Evolutionary conservation across 23 red algal genomes (phyloP).

Genomic region (Gracilaria domingensis): DNA sequence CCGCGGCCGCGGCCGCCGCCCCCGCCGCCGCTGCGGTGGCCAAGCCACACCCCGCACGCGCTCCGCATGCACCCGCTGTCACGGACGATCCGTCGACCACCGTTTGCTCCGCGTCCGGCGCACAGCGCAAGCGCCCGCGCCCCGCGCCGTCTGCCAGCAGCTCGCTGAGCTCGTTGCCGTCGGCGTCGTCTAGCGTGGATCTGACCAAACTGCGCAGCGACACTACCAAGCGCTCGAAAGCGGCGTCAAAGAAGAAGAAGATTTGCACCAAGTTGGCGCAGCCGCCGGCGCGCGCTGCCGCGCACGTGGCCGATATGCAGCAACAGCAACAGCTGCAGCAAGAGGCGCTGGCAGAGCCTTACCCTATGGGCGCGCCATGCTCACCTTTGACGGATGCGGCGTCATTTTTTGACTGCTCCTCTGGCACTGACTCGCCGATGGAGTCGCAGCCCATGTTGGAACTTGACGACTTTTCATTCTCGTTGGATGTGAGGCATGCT

Average conservation of each 20-base stretch:
- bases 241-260: slow-evolving; percentile 26
- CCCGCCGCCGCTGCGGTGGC: not conserved
- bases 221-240: not conserved
- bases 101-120: not conserved
- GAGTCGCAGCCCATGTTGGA: slow-evolving; percentile 27
- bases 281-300: not conserved
- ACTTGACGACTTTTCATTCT: slow-evolving; percentile 32
- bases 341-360: not conserved
- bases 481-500: slow-evolving; percentile 13
- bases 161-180: not conserved
- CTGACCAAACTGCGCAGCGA: not conserved
- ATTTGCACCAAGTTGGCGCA: not conserved
- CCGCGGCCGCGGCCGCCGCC: not conserved
- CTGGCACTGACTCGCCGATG: not conserved
- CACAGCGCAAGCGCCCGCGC: slow-evolving; percentile 9
- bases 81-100: not conserved
- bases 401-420: slow-evolving; percentile 18
- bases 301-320: not conserved
- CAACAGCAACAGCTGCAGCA: not conserved
- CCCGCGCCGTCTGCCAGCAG: not conserved
- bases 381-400: slow-evolving; percentile 19
- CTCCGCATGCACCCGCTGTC: not conserved
- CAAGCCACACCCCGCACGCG: not conserved
- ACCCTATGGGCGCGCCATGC: not conserved
- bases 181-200: slow-evolving; percentile 33